Conservation (phyloP, 768 basidiomycete species). For the Gymnopilus dilepis region DNA sequence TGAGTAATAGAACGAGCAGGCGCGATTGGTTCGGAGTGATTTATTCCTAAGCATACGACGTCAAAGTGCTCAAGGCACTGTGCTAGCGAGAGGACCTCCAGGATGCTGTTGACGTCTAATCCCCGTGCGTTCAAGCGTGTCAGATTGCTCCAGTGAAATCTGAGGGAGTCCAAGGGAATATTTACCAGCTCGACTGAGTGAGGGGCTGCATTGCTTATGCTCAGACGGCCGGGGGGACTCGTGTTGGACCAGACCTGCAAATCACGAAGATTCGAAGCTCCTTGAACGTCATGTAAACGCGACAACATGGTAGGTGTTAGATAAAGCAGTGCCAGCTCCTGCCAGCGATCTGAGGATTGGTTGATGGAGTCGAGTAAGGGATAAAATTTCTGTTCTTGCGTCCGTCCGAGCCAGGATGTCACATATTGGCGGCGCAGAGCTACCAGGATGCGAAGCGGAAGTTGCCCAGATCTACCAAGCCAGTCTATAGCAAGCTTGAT, state of each 20-base stretch:
- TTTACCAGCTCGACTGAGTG: background rate
- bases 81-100: background rate
- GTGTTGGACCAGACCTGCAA: background rate
- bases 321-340: background rate
- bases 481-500: conserved; percentile 6
- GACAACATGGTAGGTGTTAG: background rate
- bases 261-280: background rate
- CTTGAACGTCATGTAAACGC: background rate
- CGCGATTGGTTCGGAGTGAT: background rate
- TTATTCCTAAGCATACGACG: background rate
- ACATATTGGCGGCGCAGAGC: too few species aligned
- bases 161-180: background rate
- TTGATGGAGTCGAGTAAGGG: background rate
- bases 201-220: background rate
- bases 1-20: background rate
- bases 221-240: background rate
- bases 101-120: background rate
- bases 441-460: conserved; percentile 8
- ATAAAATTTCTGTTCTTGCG: background rate
- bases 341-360: background rate
- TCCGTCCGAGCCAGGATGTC: too few species aligned
- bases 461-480: conserved; percentile 11
- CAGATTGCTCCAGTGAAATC: background rate
- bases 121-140: background rate
- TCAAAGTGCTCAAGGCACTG: background rate